Conservation (phyloP, 441 rosid genomes). For the Geranium incanum region DNA sequence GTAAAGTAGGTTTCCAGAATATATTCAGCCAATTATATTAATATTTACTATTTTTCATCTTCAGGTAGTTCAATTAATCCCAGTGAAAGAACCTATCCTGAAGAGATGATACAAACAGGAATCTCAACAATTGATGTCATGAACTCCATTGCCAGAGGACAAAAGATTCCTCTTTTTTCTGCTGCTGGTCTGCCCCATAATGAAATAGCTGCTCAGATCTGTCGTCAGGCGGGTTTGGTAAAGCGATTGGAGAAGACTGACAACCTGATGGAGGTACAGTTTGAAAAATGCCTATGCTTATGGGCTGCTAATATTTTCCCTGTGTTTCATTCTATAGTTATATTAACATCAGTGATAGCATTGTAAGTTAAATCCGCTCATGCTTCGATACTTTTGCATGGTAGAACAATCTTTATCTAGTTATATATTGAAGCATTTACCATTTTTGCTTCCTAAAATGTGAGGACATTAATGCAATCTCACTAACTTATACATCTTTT, state of each 20-base stretch:
- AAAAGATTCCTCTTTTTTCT: constrained; percentile 95
- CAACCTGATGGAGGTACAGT: constrained; percentile 55
- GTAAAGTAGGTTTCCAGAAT: constrained; percentile 15
- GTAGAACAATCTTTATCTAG: not conserved
- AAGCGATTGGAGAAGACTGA: constrained; percentile 81
- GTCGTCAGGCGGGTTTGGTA: constrained; percentile 99
- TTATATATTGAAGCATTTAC: not conserved
- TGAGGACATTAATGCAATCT: too few relatives aligned
- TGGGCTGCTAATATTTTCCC: not conserved
- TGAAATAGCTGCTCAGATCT: constrained; percentile 98
- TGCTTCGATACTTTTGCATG: not conserved
- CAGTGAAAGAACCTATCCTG: constrained; percentile 98
- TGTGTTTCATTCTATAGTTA: not conserved
- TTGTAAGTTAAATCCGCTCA: not conserved
- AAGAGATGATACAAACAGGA: constrained; percentile 99
- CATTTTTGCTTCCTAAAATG: not conserved
- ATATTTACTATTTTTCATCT: constrained; percentile 16
- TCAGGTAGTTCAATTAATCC: constrained; percentile 97
- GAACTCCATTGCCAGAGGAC: constrained; percentile 99
- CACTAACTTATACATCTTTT: too few relatives aligned
- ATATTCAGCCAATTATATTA: not conserved
- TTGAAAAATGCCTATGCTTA: not conserved
- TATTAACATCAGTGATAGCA: not conserved
- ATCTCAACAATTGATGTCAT: constrained; percentile 98
- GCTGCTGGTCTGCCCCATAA: constrained; percentile 99